These are phyloP conservation scores for Exophiala lecanii-corni DNA, from an alignment of 2,329 filamentous ascomycete species.

Conservation along the genomic window DNA sequence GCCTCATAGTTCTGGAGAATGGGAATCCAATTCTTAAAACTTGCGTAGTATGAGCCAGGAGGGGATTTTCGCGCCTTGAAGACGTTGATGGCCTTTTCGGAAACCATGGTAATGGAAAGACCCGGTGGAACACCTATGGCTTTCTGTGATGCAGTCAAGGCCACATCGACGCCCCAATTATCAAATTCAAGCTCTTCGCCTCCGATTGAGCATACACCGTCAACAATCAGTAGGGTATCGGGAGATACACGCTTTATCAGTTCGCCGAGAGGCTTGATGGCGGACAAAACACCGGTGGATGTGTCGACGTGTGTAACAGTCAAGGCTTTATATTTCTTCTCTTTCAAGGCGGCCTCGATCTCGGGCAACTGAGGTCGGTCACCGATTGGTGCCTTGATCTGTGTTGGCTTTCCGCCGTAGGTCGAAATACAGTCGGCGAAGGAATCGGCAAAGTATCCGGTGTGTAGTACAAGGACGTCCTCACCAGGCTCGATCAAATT, in stretches of 20 bases:
- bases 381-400: constrained; percentile 84
- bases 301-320: constrained; percentile 98
- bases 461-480: constrained; percentile 86
- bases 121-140: constrained; percentile 94
- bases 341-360: constrained; percentile 80
- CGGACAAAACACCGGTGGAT: constrained; percentile 89
- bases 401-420: constrained; percentile 85
- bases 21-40: constrained; percentile 94
- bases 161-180: constrained; percentile 86
- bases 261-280: constrained; percentile 78
- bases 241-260: constrained; percentile 82
- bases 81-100: constrained; percentile 74
- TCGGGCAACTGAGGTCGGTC: constrained; percentile 79
- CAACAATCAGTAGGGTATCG: constrained; percentile 84
- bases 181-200: constrained; percentile 96
- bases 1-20: constrained; percentile 99
- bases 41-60: constrained; percentile 87
- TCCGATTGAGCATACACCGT: constrained; percentile 95
- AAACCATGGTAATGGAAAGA: constrained; percentile 90
- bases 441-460: constrained; percentile 93
- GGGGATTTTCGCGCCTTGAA: constrained; percentile 77
- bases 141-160: constrained; percentile 93
- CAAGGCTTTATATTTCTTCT: constrained; percentile 89
- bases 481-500: constrained; percentile 89
- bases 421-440: constrained; percentile 89